Evolutionary conservation across 176 grass and related monocot species (phyloP).

Genomic region (Hordeum vulgare): DNA sequence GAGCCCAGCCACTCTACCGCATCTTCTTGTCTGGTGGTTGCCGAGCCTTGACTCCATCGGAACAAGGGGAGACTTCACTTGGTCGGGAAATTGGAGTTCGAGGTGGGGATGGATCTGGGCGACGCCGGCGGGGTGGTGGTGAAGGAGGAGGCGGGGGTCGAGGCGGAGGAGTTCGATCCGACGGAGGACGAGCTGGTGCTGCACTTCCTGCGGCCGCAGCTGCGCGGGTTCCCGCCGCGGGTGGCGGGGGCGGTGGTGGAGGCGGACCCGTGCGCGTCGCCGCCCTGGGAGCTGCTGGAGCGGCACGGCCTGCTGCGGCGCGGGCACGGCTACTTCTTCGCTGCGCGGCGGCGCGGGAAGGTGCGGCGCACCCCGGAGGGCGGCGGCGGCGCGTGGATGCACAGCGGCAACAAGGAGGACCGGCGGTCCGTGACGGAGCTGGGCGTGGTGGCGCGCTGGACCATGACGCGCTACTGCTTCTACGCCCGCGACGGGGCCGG

Average conservation of each 20-base stretch:
- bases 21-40: background rate
- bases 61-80: background rate
- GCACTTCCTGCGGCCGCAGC: constrained; percentile 30
- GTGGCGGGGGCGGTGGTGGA: constrained; percentile 33
- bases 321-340: constrained; percentile 30
- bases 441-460: constrained; percentile 35
- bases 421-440: constrained; percentile 6
- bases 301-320: background rate
- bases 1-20: background rate
- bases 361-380: background rate
- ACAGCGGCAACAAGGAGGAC: background rate
- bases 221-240: constrained; percentile 38
- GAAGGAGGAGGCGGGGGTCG: background rate
- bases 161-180: background rate
- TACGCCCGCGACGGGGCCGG: background rate
- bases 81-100: background rate
- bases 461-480: constrained; percentile 17
- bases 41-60: background rate
- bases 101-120: background rate
- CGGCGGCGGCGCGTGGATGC: constrained; percentile 19
- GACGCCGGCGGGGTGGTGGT: background rate
- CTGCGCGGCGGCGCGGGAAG: background rate
- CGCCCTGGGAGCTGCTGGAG: constrained; percentile 37
- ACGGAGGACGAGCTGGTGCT: constrained; percentile 42
- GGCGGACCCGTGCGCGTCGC: constrained; percentile 19